Percentiles rank a stretch among this genome's conserved stretches.
Evolutionary conservation across 768 basidiomycete species (phyloP).

Genomic region (Gloeostereum incarnatum): DNA sequence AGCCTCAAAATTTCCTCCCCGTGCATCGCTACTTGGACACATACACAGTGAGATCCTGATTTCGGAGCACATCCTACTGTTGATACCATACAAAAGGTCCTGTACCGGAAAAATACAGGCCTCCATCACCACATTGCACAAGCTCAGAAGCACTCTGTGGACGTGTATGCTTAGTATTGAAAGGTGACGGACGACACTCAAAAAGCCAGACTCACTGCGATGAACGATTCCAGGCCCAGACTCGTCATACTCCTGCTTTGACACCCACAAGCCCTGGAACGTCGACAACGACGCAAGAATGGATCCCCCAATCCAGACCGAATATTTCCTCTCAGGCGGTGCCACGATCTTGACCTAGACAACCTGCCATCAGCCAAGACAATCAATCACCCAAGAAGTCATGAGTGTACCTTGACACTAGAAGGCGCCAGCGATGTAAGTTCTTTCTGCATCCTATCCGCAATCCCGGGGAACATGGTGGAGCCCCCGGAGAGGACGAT

Average conservation of each 20-base stretch:
- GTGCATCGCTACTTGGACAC: too few species aligned
- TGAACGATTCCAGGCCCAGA: constrained; percentile 3
- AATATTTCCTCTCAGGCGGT: constrained; percentile 1
- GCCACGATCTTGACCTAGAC: not conserved
- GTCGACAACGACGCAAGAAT: constrained; percentile 1
- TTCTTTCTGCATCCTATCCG: constrained; percentile 39
- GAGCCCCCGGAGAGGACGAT: too few species aligned
- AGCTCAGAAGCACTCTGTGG: too few species aligned
- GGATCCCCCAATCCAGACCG: constrained; percentile 1
- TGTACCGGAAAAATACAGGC: too few species aligned
- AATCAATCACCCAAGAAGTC: not conserved
- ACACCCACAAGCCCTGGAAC: not conserved
- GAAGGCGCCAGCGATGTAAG: constrained; percentile 6
- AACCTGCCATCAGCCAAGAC: not conserved
- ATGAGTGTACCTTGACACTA: constrained; percentile 5
- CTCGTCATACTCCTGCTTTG: constrained; percentile 1
- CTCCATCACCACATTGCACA: too few species aligned
- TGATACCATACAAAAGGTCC: too few species aligned
- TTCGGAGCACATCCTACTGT: too few species aligned
- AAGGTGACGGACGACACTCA: too few species aligned
- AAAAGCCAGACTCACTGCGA: constrained; percentile 3
- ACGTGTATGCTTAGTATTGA: too few species aligned
- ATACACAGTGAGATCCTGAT: too few species aligned
- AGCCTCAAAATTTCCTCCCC: too few species aligned
- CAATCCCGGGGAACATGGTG: constrained; percentile 48